These are phyloP conservation scores for Annulohypoxylon truncatum DNA, from an alignment of 2,329 filamentous ascomycete species.

Conservation along the genomic window DNA sequence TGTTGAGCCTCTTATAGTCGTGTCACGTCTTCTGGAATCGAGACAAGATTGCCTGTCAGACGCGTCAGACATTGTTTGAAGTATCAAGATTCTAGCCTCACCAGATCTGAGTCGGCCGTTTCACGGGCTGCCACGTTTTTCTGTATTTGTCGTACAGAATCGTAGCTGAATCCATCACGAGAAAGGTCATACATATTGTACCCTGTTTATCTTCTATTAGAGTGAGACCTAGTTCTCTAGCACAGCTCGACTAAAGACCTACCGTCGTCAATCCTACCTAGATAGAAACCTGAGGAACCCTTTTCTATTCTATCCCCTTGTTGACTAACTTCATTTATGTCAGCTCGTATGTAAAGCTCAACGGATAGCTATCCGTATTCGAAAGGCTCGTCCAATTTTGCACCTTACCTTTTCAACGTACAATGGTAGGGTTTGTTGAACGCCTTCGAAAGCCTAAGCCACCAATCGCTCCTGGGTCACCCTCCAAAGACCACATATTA, in stretches of 20 bases:
- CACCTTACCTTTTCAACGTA: constrained; percentile 19
- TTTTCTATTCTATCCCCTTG: not conserved
- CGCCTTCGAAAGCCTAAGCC: constrained; percentile 46
- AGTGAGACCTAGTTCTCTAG: not conserved
- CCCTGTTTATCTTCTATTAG: not conserved
- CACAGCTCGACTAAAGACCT: not conserved
- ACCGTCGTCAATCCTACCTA: no score
- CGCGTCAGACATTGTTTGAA: not conserved
- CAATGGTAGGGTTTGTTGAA: constrained; percentile 48
- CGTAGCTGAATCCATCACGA: not conserved
- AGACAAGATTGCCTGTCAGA: not conserved
- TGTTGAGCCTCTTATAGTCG: not conserved
- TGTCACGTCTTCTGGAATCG: not conserved
- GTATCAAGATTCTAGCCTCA: not conserved
- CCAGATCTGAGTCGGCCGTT: not conserved
- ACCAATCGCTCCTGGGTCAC: constrained; percentile 39
- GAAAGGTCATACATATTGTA: not conserved
- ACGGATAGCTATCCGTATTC: not conserved
- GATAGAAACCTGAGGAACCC: not conserved
- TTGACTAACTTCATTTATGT: not conserved
- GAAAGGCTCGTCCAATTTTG: not conserved
- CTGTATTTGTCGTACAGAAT: not conserved
- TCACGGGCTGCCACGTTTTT: not conserved
- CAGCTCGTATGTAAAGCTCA: not conserved
- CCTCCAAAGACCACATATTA: constrained; percentile 30